Percentiles rank a stretch among this genome's conserved stretches.
These are phyloP conservation scores for Colletotrichum musae DNA, from an alignment of 2,329 filamentous ascomycete genomes.

Conservation along the genomic window DNA sequence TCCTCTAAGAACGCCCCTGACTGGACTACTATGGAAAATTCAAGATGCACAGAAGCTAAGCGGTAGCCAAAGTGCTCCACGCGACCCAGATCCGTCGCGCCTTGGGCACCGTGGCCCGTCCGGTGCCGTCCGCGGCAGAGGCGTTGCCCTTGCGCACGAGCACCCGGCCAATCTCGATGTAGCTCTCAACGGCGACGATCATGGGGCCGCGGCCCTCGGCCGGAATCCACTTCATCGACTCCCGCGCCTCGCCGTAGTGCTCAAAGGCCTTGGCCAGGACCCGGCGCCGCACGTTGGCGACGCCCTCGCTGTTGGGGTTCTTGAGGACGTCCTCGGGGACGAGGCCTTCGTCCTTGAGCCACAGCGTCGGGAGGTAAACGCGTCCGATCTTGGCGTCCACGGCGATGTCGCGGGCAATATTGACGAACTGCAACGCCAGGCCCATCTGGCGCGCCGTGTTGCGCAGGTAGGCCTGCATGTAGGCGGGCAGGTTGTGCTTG, in stretches of 20 bases:
- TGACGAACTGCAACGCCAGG: conserved; percentile 82
- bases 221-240: conserved; percentile 74
- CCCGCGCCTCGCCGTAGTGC: conserved; percentile 69
- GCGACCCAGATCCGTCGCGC: conserved; percentile 67
- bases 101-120: conserved; percentile 60
- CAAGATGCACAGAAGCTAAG: conserved; percentile 33
- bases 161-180: conserved; percentile 82
- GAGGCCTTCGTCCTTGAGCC: conserved; percentile 72
- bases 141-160: conserved; percentile 51
- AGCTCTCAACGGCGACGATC: conserved; percentile 79
- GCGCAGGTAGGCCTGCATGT: conserved; percentile 61
- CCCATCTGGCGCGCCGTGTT: conserved; percentile 76
- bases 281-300: conserved; percentile 65
- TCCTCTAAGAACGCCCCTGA: conserved; percentile 20
- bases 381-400: conserved; percentile 76
- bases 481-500: conserved; percentile 46
- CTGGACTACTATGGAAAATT: conserved; percentile 30
- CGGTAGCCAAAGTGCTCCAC: conserved; percentile 64
- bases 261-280: conserved; percentile 73
- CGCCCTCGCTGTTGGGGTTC: conserved; percentile 60
- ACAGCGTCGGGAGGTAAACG: conserved; percentile 77
- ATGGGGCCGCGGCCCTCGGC: conserved; percentile 73
- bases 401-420: conserved; percentile 81
- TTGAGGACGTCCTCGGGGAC: conserved; percentile 68
- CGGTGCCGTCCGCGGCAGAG: conserved; percentile 40